Percentiles rank a stretch among this genome's conserved stretches.
Evolutionary conservation across 23 red algal genomes (phyloP).

Genomic region (Gracilaria domingensis): DNA sequence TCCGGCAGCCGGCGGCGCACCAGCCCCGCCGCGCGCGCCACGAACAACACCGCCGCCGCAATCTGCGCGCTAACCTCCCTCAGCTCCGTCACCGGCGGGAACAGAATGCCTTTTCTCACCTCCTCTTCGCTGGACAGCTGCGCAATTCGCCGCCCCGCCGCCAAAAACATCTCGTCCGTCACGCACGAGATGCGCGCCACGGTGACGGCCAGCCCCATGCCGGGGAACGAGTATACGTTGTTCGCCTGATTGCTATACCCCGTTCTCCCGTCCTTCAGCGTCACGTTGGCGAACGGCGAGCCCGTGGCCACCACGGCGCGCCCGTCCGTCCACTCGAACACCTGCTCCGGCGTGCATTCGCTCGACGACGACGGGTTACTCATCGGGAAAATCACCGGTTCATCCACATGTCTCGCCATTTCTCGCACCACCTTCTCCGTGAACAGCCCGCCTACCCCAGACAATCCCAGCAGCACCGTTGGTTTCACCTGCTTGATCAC

Average conservation of each 20-base stretch:
- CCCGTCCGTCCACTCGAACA: conserved; percentile 84
- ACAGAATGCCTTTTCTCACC: conserved; percentile 73
- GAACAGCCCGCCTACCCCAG: conserved; percentile 82
- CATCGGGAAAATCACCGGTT: conserved; percentile 93
- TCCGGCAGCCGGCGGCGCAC: conserved; percentile 22
- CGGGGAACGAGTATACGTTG: conserved; percentile 96
- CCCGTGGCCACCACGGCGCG: conserved; percentile 90
- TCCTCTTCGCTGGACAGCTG: conserved; percentile 58
- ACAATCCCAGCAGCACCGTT: conserved; percentile 94
- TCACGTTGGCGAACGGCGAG: conserved; percentile 88
- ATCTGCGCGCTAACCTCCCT: conserved; percentile 81
- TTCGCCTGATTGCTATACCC: conserved; percentile 88
- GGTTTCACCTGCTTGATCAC: conserved; percentile 75
- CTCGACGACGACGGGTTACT: conserved; percentile 85
- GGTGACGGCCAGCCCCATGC: conserved; percentile 81
- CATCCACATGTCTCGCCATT: conserved; percentile 72
- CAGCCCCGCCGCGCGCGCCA: conserved; percentile 68
- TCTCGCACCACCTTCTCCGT: conserved; percentile 81
- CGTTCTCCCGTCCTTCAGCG: conserved; percentile 39
- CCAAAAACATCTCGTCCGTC: conserved; percentile 97
- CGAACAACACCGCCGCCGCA: conserved; percentile 80
- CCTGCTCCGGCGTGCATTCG: conserved; percentile 95
- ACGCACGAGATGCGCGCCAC: conserved; percentile 78
- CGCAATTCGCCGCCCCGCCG: conserved; percentile 79
- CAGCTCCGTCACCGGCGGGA: conserved; percentile 77